A percentile compares a stretch with the other conserved stretches of the same genome.
These are phyloP conservation scores for Calophaca sinica DNA, from an alignment of 306 rosid species.

Conservation along the genomic window DNA sequence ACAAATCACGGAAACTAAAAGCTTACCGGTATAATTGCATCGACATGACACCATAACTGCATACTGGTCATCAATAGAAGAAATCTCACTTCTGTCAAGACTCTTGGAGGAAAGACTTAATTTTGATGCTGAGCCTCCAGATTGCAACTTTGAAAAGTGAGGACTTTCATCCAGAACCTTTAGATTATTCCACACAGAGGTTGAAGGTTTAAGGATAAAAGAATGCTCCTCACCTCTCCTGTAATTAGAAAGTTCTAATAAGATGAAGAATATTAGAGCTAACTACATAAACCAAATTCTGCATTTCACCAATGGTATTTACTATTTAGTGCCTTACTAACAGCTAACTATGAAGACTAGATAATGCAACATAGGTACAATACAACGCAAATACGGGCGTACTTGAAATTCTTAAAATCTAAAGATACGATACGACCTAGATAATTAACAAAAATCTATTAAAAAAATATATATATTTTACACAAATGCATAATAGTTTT, in stretches of 20 bases:
- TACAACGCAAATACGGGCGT: not conserved
- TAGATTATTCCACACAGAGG: constrained; percentile 71
- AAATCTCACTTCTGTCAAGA: constrained; percentile 56
- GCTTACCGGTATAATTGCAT: constrained; percentile 84
- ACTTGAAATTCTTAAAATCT: not conserved
- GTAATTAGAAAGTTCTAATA: constrained; percentile 52
- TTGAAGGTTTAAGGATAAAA: constrained; percentile 90
- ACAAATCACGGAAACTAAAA: constrained; percentile 27
- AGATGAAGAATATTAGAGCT: constrained; percentile 44
- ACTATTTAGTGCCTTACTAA: constrained; percentile 17
- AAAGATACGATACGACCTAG: not conserved
- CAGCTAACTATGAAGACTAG: not conserved
- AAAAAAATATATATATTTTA: no score
- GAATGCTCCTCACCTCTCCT: constrained; percentile 99
- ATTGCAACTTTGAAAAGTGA: constrained; percentile 55
- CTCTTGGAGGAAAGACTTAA: constrained; percentile 54
- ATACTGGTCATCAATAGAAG: constrained; percentile 66
- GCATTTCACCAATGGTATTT: constrained; percentile 17
- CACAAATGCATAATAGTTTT: no score
- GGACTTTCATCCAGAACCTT: constrained; percentile 69
- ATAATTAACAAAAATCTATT: not conserved
- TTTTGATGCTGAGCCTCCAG: constrained; percentile 61
- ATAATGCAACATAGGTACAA: not conserved
- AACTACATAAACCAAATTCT: constrained; percentile 18
- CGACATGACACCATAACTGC: constrained; percentile 97